A percentile compares a stretch with the other conserved stretches of the same genome.
Evolutionary conservation across 176 grass and related monocot genomes (phyloP).

Genomic region (Raddia guianensis): DNA sequence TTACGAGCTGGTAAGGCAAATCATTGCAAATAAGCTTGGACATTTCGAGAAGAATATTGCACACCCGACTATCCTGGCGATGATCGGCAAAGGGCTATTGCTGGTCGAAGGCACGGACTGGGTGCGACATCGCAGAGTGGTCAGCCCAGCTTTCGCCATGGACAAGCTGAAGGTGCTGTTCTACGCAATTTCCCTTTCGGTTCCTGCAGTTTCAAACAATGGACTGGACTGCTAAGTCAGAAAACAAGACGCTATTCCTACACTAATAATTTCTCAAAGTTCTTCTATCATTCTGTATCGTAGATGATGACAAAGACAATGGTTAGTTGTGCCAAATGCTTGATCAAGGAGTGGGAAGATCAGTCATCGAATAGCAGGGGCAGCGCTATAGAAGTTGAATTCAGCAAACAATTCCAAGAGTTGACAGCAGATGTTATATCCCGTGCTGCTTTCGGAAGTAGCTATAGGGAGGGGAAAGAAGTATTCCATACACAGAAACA

Average conservation of each 20-base stretch:
- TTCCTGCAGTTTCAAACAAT: background rate
- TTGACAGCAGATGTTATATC: slow-evolving; percentile 60
- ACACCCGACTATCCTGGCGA: slow-evolving; percentile 36
- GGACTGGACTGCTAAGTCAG: background rate
- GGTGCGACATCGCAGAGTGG: slow-evolving; percentile 51
- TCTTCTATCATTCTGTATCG: background rate
- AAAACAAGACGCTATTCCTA: background rate
- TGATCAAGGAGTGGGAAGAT: slow-evolving; percentile 49
- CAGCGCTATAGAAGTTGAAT: slow-evolving; percentile 37
- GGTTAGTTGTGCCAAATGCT: slow-evolving; percentile 26
- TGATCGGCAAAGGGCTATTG: slow-evolving; percentile 57
- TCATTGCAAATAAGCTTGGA: slow-evolving; percentile 48
- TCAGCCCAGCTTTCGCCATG: slow-evolving; percentile 58
- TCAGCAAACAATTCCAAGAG: slow-evolving; percentile 47
- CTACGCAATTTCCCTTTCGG: background rate
- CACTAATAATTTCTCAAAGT: background rate
- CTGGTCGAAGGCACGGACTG: slow-evolving; percentile 50
- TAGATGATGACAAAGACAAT: slow-evolving; percentile 52
- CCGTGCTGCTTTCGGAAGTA: slow-evolving; percentile 53
- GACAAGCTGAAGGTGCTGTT: slow-evolving; percentile 61
- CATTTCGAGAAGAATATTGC: slow-evolving; percentile 40
- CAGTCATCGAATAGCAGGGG: background rate
- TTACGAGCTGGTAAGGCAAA: slow-evolving; percentile 52
- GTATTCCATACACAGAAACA: slow-evolving; percentile 52
- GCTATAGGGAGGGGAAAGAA: slow-evolving; percentile 50